These are phyloP conservation scores for Kandelia obovata DNA, from an alignment of 345 rosid species.

Conservation along the genomic window DNA sequence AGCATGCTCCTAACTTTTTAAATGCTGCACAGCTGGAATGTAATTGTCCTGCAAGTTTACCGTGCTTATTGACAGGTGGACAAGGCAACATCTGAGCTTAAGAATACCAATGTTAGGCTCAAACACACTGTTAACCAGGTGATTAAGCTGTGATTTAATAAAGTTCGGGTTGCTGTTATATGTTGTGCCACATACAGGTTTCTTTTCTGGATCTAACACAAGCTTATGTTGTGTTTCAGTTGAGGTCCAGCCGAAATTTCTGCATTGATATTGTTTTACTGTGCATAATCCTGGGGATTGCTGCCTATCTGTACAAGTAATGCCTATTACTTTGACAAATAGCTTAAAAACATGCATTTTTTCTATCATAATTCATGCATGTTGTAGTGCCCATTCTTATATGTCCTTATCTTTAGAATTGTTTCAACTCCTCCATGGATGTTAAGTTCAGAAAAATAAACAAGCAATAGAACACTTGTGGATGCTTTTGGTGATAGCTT, in stretches of 20 bases:
- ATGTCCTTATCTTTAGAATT: not conserved
- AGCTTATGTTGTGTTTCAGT: slow-evolving; percentile 46
- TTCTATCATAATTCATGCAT: not conserved
- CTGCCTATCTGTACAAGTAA: slow-evolving; percentile 99
- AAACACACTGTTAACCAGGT: slow-evolving; percentile 96
- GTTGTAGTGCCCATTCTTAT: not conserved
- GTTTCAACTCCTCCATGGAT: slow-evolving; percentile 1
- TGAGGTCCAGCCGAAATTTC: slow-evolving; percentile 97
- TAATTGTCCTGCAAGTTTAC: slow-evolving; percentile 9
- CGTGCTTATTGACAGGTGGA: slow-evolving; percentile 58
- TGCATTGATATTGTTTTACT: slow-evolving; percentile 85
- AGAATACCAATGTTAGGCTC: slow-evolving; percentile 94
- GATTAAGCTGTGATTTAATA: slow-evolving; percentile 18
- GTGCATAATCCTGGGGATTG: slow-evolving; percentile 90
- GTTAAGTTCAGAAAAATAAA: not conserved
- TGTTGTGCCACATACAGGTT: slow-evolving; percentile 13
- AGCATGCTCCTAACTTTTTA: slow-evolving; percentile 8
- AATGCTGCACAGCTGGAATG: not conserved
- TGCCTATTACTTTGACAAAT: slow-evolving; percentile 15
- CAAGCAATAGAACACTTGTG: not conserved
- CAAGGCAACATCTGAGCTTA: slow-evolving; percentile 86
- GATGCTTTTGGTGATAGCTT: not conserved
- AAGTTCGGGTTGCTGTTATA: slow-evolving; percentile 12
- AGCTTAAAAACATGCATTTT: not conserved
- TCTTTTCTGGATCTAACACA: slow-evolving; percentile 25